A percentile compares a stretch with the other conserved stretches of the same genome.
These are phyloP conservation scores for Flaveria bidentis DNA, from an alignment of 129 eudicot species.

Conservation along the genomic window DNA sequence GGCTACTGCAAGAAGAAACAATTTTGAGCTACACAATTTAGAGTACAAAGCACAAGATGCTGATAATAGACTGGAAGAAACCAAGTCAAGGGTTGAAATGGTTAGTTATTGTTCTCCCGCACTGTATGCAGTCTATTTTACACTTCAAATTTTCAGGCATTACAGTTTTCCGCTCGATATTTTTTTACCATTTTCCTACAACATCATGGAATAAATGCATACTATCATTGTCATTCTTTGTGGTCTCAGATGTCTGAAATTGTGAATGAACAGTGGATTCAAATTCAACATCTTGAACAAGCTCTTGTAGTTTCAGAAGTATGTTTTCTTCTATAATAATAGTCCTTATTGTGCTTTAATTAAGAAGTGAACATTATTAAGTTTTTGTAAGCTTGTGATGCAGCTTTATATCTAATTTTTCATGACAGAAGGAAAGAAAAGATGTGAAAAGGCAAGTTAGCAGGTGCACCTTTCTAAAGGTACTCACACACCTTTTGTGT, in stretches of 20 bases:
- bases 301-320: conserved; percentile 79
- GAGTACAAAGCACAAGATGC: conserved; percentile 68
- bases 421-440: conserved; percentile 42
- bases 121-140: neutral
- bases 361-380: neutral
- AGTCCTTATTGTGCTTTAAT: conserved; percentile 6
- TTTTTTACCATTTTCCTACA: neutral
- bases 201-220: neutral
- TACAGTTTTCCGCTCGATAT: neutral
- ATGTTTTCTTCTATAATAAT: conserved; percentile 15
- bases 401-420: conserved; percentile 17
- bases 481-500: conserved; percentile 21
- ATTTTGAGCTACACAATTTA: conserved; percentile 59
- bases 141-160: neutral
- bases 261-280: conserved; percentile 88
- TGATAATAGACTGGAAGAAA: conserved; percentile 46
- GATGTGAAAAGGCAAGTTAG: conserved; percentile 42
- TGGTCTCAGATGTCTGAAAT: conserved; percentile 57
- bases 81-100: conserved; percentile 58
- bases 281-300: conserved; percentile 87
- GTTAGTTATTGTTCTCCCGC: conserved; percentile 38
- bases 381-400: conserved; percentile 2
- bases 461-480: conserved; percentile 67
- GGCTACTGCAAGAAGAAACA: conserved; percentile 64
- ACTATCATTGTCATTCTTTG: conserved; percentile 10